Percentiles rank a stretch among this genome's conserved stretches.
Conservation (phyloP, 345 rosid species). For the Rhodamnia argentea region DNA sequence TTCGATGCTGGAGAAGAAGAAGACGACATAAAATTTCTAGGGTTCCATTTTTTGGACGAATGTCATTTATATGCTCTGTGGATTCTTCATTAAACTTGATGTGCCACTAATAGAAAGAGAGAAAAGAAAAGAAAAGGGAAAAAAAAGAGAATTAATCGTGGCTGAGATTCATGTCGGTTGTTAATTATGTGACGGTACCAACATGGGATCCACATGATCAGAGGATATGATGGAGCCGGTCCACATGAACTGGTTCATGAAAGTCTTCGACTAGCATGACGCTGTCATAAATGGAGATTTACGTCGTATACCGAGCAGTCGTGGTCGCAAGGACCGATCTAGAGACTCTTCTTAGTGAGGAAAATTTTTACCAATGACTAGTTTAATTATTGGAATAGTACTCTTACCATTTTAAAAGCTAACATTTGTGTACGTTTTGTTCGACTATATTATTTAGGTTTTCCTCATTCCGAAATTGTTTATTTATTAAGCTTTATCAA, state of each 20-base stretch:
- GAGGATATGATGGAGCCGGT: background rate
- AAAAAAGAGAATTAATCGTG: background rate
- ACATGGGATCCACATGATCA: background rate
- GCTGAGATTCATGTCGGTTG: background rate
- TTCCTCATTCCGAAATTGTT: background rate
- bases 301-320: background rate
- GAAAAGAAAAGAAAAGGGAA: background rate
- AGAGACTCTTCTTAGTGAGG: background rate
- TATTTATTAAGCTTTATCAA: background rate
- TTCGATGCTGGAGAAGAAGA: background rate
- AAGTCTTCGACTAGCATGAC: background rate
- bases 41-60: background rate
- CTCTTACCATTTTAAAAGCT: background rate
- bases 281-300: background rate
- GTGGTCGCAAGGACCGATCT: background rate
- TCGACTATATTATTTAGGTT: background rate
- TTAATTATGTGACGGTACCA: background rate
- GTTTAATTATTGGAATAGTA: background rate
- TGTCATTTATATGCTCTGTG: background rate
- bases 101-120: background rate
- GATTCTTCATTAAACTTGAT: background rate
- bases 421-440: background rate
- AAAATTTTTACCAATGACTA: background rate
- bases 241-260: background rate
- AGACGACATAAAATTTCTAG: background rate